Evolutionary conservation across 169 alveolate genomes (phyloP).

Genomic region (Babesia microti): DNA sequence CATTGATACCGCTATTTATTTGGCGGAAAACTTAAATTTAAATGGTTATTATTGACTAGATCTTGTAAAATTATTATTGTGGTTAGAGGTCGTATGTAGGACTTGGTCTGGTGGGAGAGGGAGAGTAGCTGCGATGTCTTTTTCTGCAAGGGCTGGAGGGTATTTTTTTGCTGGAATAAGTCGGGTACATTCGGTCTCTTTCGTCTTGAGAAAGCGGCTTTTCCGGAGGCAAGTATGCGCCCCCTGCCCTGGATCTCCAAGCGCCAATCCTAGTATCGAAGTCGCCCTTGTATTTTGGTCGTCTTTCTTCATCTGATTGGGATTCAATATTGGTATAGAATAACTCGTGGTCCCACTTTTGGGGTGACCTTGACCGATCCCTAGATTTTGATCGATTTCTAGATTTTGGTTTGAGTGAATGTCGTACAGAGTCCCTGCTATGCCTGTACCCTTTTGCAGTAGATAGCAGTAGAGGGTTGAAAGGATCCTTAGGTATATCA

Average conservation of each 20-base stretch:
- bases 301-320: constrained; percentile 5
- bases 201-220: too few species aligned
- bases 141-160: too few species aligned
- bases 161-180: too few species aligned
- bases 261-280: constrained; percentile 29
- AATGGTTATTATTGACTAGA: too few species aligned
- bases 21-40: too few species aligned
- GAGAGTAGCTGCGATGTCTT: too few species aligned
- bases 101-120: too few species aligned
- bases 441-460: not conserved
- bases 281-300: not conserved
- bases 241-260: constrained; percentile 45
- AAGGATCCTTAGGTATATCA: constrained; percentile 35
- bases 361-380: not conserved
- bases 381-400: not conserved
- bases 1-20: too few species aligned
- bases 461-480: constrained; percentile 24
- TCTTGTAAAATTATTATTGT: too few species aligned
- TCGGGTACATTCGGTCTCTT: too few species aligned
- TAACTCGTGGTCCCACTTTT: constrained; percentile 34
- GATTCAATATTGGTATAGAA: constrained; percentile 7
- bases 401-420: constrained; percentile 1
- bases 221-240: constrained; percentile 40
- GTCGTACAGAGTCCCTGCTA: not conserved
- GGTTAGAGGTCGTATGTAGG: too few species aligned